Percentiles rank a stretch among this genome's conserved stretches.
phyloP scores from a whole-genome alignment of 83 land plant genomes.

The Picea abies region DNA sequence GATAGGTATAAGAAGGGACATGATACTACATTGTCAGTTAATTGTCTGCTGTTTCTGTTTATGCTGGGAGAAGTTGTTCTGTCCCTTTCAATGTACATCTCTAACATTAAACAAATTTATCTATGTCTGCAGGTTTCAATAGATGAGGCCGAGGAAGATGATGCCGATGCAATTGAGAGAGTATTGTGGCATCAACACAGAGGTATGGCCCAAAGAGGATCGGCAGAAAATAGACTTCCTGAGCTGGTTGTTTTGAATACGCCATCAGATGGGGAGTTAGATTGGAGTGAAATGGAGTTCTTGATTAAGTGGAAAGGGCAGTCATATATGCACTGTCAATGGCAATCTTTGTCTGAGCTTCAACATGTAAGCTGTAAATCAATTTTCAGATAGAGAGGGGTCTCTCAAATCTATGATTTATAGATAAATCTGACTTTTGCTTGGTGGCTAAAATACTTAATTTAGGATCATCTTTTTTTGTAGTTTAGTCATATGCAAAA shows the following conservation, averaged over 20 bases:
- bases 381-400: background rate
- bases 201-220: constrained; percentile 81
- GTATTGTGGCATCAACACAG: constrained; percentile 96
- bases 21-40: background rate
- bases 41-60: background rate
- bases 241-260: constrained; percentile 66
- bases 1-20: background rate
- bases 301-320: constrained; percentile 99
- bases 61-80: background rate
- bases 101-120: background rate
- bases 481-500: background rate
- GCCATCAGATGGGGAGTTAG: constrained; percentile 63
- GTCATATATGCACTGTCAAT: constrained; percentile 95
- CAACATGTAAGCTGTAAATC: constrained; percentile 52
- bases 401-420: background rate
- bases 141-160: constrained; percentile 94
- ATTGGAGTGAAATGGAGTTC: constrained; percentile 92
- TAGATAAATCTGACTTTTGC: too few species aligned
- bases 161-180: constrained; percentile 91
- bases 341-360: constrained; percentile 86
- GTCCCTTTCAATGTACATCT: background rate
- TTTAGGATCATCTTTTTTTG: background rate
- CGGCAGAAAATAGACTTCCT: constrained; percentile 51
- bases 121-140: constrained; percentile 27
- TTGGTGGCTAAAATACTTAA: background rate